phyloP scores from a whole-genome alignment of 371 early-diverging fungal species.

The Mortierella sp. region DNA sequence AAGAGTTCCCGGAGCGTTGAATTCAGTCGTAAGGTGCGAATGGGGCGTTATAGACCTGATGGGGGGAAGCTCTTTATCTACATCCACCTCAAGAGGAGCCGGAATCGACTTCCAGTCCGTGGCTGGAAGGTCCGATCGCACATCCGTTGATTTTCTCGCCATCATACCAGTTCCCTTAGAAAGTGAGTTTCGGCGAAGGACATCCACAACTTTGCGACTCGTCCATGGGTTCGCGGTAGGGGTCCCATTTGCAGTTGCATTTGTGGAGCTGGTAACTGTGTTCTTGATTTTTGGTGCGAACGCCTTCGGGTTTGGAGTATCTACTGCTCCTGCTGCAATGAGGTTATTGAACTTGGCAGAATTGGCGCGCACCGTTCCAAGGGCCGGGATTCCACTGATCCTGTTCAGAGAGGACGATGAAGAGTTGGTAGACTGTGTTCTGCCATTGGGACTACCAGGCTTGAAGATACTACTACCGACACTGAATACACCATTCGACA shows the following conservation, averaged over 20 bases:
- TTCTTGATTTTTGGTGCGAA: constrained; percentile 7
- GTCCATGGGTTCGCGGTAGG: constrained; percentile 24
- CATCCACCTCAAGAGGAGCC: constrained; percentile 17
- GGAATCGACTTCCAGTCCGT: not conserved
- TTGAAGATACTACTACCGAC: not conserved
- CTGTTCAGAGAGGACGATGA: not conserved
- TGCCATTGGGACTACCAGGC: constrained; percentile 1
- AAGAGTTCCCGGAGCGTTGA: not conserved
- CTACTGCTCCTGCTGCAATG: not conserved
- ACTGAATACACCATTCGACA: constrained; percentile 15
- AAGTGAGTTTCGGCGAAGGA: constrained; percentile 2
- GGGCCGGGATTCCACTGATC: not conserved
- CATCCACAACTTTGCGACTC: constrained; percentile 23
- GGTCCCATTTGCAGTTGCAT: constrained; percentile 5
- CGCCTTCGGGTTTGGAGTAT: constrained; percentile 1
- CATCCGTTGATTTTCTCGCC: constrained; percentile 1
- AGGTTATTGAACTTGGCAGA: constrained; percentile 39
- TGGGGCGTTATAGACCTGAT: constrained; percentile 12
- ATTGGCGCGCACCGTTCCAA: constrained; percentile 37
- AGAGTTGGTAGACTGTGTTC: not conserved
- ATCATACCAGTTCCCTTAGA: constrained; percentile 10
- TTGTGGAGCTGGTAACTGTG: not conserved
- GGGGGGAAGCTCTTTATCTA: constrained; percentile 41
- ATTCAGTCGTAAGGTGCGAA: not conserved
- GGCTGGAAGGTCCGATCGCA: not conserved